Conservation (phyloP, 495 filamentous ascomycete genomes). For the Talaromyces thailandensis region DNA sequence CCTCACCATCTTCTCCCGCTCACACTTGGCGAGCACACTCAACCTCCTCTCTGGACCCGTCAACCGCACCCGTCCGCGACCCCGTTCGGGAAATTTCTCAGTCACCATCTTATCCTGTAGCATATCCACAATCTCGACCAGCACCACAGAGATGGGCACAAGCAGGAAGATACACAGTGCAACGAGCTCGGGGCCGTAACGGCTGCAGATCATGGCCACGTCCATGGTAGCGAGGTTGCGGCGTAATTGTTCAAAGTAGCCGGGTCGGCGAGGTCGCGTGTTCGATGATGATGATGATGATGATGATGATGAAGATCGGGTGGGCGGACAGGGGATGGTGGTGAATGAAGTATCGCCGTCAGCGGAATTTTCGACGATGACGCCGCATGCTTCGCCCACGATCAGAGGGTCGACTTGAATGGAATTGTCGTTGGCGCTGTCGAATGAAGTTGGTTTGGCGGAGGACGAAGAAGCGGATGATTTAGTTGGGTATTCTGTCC, state of each 20-base stretch:
- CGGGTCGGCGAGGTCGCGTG: background rate
- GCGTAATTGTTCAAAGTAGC: background rate
- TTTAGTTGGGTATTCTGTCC: background rate
- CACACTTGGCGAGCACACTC: background rate
- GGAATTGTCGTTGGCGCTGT: background rate
- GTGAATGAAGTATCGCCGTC: background rate
- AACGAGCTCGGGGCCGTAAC: conserved; percentile 14
- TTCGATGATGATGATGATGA: background rate
- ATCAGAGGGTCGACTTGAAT: background rate
- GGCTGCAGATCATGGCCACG: conserved; percentile 1
- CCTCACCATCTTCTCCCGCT: conserved; percentile 1
- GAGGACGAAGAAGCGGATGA: background rate
- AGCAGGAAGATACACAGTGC: conserved; percentile 15
- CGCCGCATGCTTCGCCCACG: background rate
- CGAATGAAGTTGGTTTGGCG: background rate
- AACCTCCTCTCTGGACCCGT: conserved; percentile 14
- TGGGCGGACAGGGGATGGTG: background rate
- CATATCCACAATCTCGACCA: conserved; percentile 15
- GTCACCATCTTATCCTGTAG: conserved; percentile 5
- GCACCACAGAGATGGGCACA: conserved; percentile 14
- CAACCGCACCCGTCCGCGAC: conserved; percentile 12
- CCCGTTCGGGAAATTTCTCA: conserved; percentile 13
- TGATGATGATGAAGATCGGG: background rate
- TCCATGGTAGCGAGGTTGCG: background rate
- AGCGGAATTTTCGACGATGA: background rate